phyloP scores from a whole-genome alignment of 2,329 filamentous ascomycete species.

The Monosporascus ibericus region DNA sequence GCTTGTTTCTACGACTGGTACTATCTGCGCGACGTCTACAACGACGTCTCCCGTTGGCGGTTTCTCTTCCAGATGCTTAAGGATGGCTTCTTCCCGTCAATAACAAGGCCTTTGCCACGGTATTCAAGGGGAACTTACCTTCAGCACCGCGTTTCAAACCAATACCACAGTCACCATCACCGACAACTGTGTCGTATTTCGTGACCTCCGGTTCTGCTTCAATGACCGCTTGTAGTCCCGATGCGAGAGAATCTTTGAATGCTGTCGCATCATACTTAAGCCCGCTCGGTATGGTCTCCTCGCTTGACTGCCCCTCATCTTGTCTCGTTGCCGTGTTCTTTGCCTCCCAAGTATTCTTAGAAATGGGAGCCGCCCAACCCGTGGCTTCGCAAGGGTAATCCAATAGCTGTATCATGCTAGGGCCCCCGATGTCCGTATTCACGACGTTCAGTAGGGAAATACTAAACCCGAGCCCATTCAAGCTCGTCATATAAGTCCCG shows the following conservation, averaged over 20 bases:
- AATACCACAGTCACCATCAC: conserved; percentile 85
- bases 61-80: conserved; percentile 40
- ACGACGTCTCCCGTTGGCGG: conserved; percentile 46
- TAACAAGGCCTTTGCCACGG: background rate
- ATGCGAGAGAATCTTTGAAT: conserved; percentile 46
- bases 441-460: conserved; percentile 63
- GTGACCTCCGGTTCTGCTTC: conserved; percentile 66
- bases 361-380: conserved; percentile 63
- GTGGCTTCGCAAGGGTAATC: conserved; percentile 64
- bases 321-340: conserved; percentile 43
- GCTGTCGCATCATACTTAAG: conserved; percentile 46
- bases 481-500: conserved; percentile 72
- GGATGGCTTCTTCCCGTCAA: conserved; percentile 34
- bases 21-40: conserved; percentile 45
- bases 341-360: conserved; percentile 57
- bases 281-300: conserved; percentile 36
- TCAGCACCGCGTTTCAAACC: conserved; percentile 84
- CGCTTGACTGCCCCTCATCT: conserved; percentile 24
- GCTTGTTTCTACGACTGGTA: conserved; percentile 47
- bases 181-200: conserved; percentile 73
- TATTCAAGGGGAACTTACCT: conserved; percentile 35
- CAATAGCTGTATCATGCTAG: conserved; percentile 61
- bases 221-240: conserved; percentile 56
- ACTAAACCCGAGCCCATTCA: conserved; percentile 72
- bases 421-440: conserved; percentile 50